These are phyloP conservation scores for Tremella yokohamensis DNA, from an alignment of 768 basidiomycete genomes.

Conservation along the genomic window DNA sequence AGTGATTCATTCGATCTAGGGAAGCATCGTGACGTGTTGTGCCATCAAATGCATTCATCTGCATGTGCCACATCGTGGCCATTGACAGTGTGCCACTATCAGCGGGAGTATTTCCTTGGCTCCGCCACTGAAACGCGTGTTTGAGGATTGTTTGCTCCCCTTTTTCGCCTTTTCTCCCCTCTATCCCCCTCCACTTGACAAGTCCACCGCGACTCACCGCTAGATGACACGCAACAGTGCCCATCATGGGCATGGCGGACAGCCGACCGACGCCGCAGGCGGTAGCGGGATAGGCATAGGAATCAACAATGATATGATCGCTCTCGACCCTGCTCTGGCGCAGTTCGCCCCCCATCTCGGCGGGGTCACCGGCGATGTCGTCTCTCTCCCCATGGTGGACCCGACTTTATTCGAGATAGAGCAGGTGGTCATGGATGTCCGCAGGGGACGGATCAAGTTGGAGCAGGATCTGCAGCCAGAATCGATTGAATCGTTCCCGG, in stretches of 20 bases:
- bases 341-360: conserved; percentile 1
- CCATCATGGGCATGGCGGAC: too few relatives aligned
- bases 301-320: too few relatives aligned
- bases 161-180: background rate
- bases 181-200: background rate
- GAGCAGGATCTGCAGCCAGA: conserved; percentile 1
- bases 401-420: conserved; percentile 36
- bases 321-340: background rate
- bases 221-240: background rate
- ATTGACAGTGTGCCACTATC: too few relatives aligned
- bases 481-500: background rate
- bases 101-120: too few relatives aligned
- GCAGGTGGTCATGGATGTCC: conserved; percentile 34
- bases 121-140: too few relatives aligned
- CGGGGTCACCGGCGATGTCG: too few relatives aligned
- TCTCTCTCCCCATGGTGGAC: conserved; percentile 16
- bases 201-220: background rate
- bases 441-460: conserved; percentile 21
- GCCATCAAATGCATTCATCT: too few relatives aligned
- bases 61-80: too few relatives aligned
- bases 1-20: background rate
- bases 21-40: too few relatives aligned
- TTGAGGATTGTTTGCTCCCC: background rate
- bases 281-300: too few relatives aligned
- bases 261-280: too few relatives aligned